Conservation (phyloP, 305 asterid genomes). For the Striga hermonthica region DNA sequence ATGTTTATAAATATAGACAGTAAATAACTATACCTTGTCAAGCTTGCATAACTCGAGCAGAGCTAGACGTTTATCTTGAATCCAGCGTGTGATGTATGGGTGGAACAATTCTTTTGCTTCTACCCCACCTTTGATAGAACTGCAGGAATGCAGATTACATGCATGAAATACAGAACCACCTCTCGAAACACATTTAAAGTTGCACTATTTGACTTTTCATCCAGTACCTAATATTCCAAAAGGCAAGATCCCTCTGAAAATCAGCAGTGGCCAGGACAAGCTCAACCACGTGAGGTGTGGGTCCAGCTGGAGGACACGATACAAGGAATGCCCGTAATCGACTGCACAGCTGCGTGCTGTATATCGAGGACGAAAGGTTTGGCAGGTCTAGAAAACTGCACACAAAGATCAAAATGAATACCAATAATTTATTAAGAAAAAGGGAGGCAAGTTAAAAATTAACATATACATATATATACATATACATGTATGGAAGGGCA, state of each 20-base stretch:
- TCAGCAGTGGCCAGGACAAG: conserved; percentile 83
- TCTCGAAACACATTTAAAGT: not conserved
- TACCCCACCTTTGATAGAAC: conserved; percentile 80
- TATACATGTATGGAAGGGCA: too few species aligned
- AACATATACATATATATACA: not conserved
- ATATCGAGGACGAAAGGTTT: conserved; percentile 75
- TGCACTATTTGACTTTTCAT: not conserved
- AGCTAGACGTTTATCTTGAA: conserved; percentile 76
- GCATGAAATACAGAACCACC: not conserved
- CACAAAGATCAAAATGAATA: conserved; percentile 10
- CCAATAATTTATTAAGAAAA: not conserved
- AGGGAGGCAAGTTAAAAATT: not conserved
- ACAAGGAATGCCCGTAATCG: conserved; percentile 77
- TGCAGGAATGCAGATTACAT: conserved; percentile 38
- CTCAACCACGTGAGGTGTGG: conserved; percentile 64
- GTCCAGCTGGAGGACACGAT: conserved; percentile 82
- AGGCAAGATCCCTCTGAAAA: conserved; percentile 75
- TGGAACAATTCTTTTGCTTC: conserved; percentile 91
- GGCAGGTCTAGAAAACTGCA: conserved; percentile 92
- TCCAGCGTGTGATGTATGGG: conserved; percentile 70
- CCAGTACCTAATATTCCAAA: conserved; percentile 74
- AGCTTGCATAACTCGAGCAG: conserved; percentile 81
- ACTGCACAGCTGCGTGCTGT: conserved; percentile 68
- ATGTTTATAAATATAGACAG: not conserved
- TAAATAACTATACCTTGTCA: conserved; percentile 59